Evolutionary conservation across 1,284 basidiomycete genomes (phyloP), one percentile per base, ranked within the genome.

Genomic region (Marasmius oreades): DNA sequence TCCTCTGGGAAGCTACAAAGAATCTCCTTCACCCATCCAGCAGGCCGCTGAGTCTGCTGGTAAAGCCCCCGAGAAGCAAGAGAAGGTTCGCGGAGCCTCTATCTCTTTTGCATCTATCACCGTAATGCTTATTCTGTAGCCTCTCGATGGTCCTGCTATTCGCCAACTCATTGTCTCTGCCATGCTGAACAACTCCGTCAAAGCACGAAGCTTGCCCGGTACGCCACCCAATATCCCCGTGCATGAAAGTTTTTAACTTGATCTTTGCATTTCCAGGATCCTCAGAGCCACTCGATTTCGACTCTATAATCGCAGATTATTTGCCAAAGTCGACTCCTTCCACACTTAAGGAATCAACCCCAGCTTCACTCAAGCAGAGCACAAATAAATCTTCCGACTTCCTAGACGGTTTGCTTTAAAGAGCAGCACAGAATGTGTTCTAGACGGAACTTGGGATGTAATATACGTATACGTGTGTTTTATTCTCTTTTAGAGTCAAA

Each of bases 1-100:
- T 12, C 90, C 91, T 1, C 78, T 84, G 20, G 92, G 90, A 55
- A 91, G 90, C 18, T 86, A 82, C 71, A 85, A 84, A 64, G 76
- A 77, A 57, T 63, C 66, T 24, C 64, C 71, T 22, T 61, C 71
- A 1, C 70, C 71, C 3, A 70, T 73, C 23, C 62, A 69, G 52
- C 54, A 55, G 14, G 59, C 59, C 16, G 39, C 42, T 8, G 51
- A 55, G 37, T 36, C 58, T 28, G 26, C 46, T 10, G 70, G 68
- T 51, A 66, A 67, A 5, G 62, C 62, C 11, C 53, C 57, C 55
- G 71, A 73, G 63, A 70, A 73, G 57, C 73, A 70, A 57, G 71
- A 74, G 55, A 77, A 78, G 68, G 74, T 71, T 61, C 22, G 16
- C 16, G 12, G 10, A 37, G 59, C 53, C 23, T 18, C 22, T 0